Conservation (phyloP, 2,329 filamentous ascomycete species). For the Fusarium liriodendri region DNA sequence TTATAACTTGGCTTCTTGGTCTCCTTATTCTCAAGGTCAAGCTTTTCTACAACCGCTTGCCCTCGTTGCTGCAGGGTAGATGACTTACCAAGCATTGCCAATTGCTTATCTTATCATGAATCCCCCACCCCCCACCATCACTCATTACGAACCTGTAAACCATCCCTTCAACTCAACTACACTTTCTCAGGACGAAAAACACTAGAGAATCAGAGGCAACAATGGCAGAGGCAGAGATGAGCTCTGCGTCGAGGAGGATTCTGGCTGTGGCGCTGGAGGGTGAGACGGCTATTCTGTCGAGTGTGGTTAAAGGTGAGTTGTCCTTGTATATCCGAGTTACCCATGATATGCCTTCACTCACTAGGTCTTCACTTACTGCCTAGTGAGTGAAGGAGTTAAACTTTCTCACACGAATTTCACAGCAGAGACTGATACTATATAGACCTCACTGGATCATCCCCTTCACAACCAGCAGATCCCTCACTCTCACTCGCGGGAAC, state of each 20-base stretch:
- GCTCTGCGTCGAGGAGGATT: conserved; percentile 58
- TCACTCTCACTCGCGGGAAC: conserved; percentile 65
- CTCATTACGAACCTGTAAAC: conserved; percentile 36
- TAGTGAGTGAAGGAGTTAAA: background rate
- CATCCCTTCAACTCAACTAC: conserved; percentile 8
- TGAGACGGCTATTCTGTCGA: conserved; percentile 58
- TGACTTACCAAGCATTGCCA: background rate
- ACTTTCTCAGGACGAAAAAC: background rate
- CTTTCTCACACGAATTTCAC: background rate
- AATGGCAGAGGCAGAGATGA: conserved; percentile 36
- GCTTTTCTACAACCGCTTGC: background rate
- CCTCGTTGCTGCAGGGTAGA: conserved; percentile 13
- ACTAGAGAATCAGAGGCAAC: background rate
- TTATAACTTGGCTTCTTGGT: background rate
- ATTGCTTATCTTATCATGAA: conserved; percentile 34
- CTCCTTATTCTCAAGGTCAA: background rate
- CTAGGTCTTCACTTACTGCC: background rate
- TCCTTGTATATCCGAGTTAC: background rate
- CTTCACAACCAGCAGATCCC: conserved; percentile 48
- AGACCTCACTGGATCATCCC: conserved; percentile 66
- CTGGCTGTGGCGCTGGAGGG: conserved; percentile 66
- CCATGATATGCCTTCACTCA: background rate
- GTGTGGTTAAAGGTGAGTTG: conserved; percentile 64
- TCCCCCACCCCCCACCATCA: conserved; percentile 10
- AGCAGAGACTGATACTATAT: conserved; percentile 8